A percentile compares a stretch with the other conserved stretches of the same genome.
These are phyloP conservation scores for Clonostachys rhizophaga DNA, from an alignment of 2,329 filamentous ascomycete genomes.

Conservation along the genomic window DNA sequence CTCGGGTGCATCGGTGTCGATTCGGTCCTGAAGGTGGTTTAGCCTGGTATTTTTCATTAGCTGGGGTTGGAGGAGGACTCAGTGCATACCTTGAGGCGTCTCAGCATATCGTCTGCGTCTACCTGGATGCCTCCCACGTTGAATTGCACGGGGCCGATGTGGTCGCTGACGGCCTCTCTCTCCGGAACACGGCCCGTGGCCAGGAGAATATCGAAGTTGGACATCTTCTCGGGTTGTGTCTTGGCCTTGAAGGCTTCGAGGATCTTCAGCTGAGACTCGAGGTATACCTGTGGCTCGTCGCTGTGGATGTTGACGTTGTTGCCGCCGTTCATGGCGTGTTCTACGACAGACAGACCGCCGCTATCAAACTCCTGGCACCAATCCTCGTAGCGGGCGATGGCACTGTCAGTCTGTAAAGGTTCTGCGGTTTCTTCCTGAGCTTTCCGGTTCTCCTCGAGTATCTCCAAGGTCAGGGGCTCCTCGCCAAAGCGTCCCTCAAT, in stretches of 20 bases:
- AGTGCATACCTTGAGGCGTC: conserved; percentile 68
- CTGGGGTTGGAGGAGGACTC: background rate
- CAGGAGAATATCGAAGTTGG: background rate
- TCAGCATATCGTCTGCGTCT: conserved; percentile 89
- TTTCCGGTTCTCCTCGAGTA: conserved; percentile 12
- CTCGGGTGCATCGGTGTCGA: conserved; percentile 8
- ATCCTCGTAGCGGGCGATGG: conserved; percentile 72
- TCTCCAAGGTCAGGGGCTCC: conserved; percentile 10
- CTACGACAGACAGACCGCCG: conserved; percentile 41
- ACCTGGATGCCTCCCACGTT: conserved; percentile 98
- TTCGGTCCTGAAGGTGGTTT: too few relatives aligned
- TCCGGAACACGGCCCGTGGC: conserved; percentile 10
- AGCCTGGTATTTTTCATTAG: too few relatives aligned
- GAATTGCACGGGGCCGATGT: conserved; percentile 93
- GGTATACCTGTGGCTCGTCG: conserved; percentile 71
- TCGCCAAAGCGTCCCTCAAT: conserved; percentile 52
- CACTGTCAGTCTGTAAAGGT: conserved; percentile 28
- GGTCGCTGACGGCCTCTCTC: conserved; percentile 59
- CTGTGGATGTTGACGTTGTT: conserved; percentile 24
- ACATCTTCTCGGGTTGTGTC: conserved; percentile 12
- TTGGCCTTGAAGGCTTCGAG: conserved; percentile 63
- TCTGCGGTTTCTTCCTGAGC: conserved; percentile 9
- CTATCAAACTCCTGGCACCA: conserved; percentile 72
- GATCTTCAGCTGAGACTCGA: conserved; percentile 68
- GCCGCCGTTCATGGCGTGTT: conserved; percentile 30